A percentile compares a stretch with the other conserved stretches of the same genome.
These are phyloP conservation scores for Amesomyces nigricolor DNA, from an alignment of 2,329 filamentous ascomycete genomes.

Conservation along the genomic window DNA sequence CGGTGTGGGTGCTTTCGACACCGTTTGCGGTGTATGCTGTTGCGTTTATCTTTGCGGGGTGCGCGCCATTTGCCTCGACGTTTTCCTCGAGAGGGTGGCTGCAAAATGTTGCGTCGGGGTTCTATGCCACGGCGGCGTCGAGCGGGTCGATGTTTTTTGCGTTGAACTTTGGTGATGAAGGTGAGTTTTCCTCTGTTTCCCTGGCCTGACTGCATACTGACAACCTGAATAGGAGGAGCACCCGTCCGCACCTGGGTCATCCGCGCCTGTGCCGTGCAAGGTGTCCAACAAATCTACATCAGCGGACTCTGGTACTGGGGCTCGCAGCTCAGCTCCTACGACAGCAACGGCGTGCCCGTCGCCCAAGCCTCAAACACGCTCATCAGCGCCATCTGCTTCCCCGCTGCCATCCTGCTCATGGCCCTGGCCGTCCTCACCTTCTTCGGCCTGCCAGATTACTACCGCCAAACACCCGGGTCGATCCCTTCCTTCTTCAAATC, in stretches of 20 bases:
- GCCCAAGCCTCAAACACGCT: slow-evolving; percentile 32
- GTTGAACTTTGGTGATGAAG: slow-evolving; percentile 58
- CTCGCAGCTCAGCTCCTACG: slow-evolving; percentile 42
- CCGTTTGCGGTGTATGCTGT: slow-evolving; percentile 58
- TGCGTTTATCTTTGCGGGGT: slow-evolving; percentile 55
- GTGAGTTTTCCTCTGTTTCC: neutral
- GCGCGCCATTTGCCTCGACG: slow-evolving; percentile 46
- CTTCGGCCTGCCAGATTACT: slow-evolving; percentile 58
- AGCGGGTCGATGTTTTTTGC: slow-evolving; percentile 61
- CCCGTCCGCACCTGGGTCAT: slow-evolving; percentile 61
- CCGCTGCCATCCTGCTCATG: slow-evolving; percentile 53
- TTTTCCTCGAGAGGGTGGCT: slow-evolving; percentile 40
- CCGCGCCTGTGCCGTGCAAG: slow-evolving; percentile 59
- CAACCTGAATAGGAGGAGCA: slow-evolving; percentile 37
- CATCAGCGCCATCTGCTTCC: slow-evolving; percentile 46
- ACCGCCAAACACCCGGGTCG: slow-evolving; percentile 56
- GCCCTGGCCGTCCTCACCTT: slow-evolving; percentile 48
- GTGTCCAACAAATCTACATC: slow-evolving; percentile 60
- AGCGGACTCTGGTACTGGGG: slow-evolving; percentile 63
- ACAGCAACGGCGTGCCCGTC: slow-evolving; percentile 35
- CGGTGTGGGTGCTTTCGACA: slow-evolving; percentile 49
- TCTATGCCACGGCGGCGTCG: slow-evolving; percentile 57
- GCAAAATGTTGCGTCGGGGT: slow-evolving; percentile 53
- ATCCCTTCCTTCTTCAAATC: slow-evolving; percentile 60
- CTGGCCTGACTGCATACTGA: neutral